Base-by-base conservation (phyloP, 805 yeast species). In the Lipomyces chichibuensis region DNA sequence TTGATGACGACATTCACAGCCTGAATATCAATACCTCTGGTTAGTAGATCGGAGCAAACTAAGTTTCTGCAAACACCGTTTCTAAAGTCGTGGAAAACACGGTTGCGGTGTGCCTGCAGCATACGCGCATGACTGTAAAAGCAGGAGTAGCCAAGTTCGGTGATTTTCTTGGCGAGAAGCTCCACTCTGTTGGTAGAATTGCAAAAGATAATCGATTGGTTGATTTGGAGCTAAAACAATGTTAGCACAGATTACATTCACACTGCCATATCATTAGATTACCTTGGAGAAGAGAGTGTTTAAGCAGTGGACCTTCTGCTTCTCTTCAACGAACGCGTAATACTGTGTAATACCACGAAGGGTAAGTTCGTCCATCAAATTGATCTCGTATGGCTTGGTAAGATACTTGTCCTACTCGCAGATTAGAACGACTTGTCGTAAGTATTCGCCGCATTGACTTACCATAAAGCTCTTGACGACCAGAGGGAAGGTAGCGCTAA, bases 11-110 rank as follows among this genome's bases (percentile, higher is more conserved):
- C 98, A 77, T 95, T 95, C 71, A 95, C 99, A 6, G 98, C 98
- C 80, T 95, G 98, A 75, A 95, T 94, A 84, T 95, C 99, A 75
- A 95, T 95, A 85, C 99, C 98, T 84, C 98, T 90, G 37, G 98
- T 94, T 71, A 95, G 85, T 70, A 95, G 84, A 81, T 95, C 99
- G 0, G 98, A 91, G 81, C 99, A 95, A 53, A 95, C 99, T 75
- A 95, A 84, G 77, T 95, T 95, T 82, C 99, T 89, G 76, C 95
- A 97, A 78, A 91, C 92, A 60, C 99, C 99, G 78, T 92, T 97
- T 84, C 99, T 90, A 80, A 95, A 95, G 80, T 95, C 98, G 78
- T 95, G 99, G 87, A 95, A 95, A 6, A 95, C 99, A 77, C 92
- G 91, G 82, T 95, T 95, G 85, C 99, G 90, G 62, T 96, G 97